Evolutionary conservation across 2,329 filamentous ascomycete genomes (phyloP), one percentile per base, ranked within the genome.

Genomic region (Periconia macrospinosa): DNA sequence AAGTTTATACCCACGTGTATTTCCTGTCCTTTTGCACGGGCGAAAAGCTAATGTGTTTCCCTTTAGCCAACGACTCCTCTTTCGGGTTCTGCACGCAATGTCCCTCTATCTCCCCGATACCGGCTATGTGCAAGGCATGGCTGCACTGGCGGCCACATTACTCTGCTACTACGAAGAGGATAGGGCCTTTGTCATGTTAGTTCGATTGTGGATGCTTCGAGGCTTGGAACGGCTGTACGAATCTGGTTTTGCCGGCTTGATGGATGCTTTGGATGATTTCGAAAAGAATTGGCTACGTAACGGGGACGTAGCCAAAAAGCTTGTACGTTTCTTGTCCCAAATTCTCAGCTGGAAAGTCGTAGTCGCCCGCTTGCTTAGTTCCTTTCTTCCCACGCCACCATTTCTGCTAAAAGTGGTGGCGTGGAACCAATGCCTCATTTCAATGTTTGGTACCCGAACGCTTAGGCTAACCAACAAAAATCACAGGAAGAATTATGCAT

Each of bases 71-170:
- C 85, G 94, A 42, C 79, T 97, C 14, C 80, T 99, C 2, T 99
- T 99, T 75, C 86, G 94, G 47, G 92, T 97, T 2, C 81, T 99
- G 27, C 94, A 97, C 70, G 89, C 91, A 43, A 85, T 97, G 70
- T 93, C 92, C 17, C 83, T 99, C 11, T 95, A 97, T 72, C 93
- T 93, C 60, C 90, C 91, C 0, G 88, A 90, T 20, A 94, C 90
- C 6, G 94, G 94, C 27, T 99, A 99, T 72, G 94, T 97, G 0
- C 94, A 99, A 75, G 94, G 94, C 50, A 99, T 99, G 94, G 94
- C 93, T 15, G 90, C 92, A 19, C 79, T 97, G 40, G 92, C 91
- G 1, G 93, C 93, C 1, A 97, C 94, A 0, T 79, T 99, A 18
- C 84, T 99, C 7, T 96, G 93, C 70, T 99, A 99, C 72, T 99